These are phyloP conservation scores for Daldinia loculata DNA, from an alignment of 495 filamentous ascomycete genomes.

Conservation along the genomic window DNA sequence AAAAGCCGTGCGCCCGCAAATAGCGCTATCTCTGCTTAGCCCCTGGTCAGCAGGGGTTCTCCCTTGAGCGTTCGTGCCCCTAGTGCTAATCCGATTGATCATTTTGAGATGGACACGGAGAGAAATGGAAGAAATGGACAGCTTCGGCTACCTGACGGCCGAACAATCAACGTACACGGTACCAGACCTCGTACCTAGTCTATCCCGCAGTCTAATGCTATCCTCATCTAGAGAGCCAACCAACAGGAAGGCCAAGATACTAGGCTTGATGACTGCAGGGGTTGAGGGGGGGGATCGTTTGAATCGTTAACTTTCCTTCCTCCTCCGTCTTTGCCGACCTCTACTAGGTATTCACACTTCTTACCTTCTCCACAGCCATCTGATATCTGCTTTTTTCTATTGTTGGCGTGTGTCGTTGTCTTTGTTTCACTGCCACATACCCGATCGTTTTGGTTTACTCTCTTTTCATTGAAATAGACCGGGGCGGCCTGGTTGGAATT, in stretches of 20 bases:
- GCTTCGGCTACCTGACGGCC: slow-evolving; percentile 20
- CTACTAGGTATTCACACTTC: slow-evolving; percentile 22
- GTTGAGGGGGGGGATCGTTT: slow-evolving; percentile 17
- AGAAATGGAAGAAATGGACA: slow-evolving; percentile 2
- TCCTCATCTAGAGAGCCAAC: slow-evolving; percentile 25
- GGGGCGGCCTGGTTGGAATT: slow-evolving; percentile 34
- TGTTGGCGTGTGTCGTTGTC: slow-evolving; percentile 24
- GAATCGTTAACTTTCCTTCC: slow-evolving; percentile 14
- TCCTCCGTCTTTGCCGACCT: slow-evolving; percentile 36
- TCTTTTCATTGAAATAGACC: slow-evolving; percentile 38
- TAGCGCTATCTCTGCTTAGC: slow-evolving; percentile 31
- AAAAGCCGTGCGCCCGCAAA: slow-evolving; percentile 25
- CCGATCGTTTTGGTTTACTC: slow-evolving; percentile 33
- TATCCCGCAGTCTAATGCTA: slow-evolving; percentile 28
- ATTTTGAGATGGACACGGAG: slow-evolving; percentile 17
- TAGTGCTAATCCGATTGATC: slow-evolving; percentile 24
- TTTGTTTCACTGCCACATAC: slow-evolving; percentile 32
- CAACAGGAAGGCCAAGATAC: slow-evolving; percentile 24
- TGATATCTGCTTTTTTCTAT: slow-evolving; percentile 15
- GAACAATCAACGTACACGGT: slow-evolving; percentile 27
- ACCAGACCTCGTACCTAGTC: slow-evolving; percentile 15
- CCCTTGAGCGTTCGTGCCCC: slow-evolving; percentile 15
- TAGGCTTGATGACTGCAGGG: slow-evolving; percentile 23
- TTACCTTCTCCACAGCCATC: slow-evolving; percentile 34
- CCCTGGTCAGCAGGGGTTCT: slow-evolving; percentile 20